These are phyloP conservation scores for Coriaria nepalensis DNA, from an alignment of 306 rosid genomes.

Conservation along the genomic window DNA sequence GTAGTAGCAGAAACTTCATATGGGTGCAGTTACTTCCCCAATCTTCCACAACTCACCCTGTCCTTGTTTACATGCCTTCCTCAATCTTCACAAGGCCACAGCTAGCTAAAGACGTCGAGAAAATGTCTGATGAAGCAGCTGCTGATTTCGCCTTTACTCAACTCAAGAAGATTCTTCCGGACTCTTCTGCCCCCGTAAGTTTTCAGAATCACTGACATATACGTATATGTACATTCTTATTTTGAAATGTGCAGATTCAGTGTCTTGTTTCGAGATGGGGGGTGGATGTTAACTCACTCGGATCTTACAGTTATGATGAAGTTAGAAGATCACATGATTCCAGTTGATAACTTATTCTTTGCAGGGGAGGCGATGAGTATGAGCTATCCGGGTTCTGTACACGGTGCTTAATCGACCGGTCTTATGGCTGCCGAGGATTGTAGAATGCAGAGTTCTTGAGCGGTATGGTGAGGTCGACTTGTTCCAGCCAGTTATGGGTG, in stretches of 20 bases:
- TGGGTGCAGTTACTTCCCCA: conserved; percentile 94
- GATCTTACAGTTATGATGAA: conserved; percentile 81
- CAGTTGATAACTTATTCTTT: conserved; percentile 89
- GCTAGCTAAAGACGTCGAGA: conserved; percentile 94
- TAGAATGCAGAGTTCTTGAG: conserved; percentile 91
- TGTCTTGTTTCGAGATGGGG: conserved; percentile 96
- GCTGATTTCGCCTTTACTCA: conserved; percentile 66
- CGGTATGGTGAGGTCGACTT: conserved; percentile 82
- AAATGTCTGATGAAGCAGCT: conserved; percentile 99
- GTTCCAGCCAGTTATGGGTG: conserved; percentile 71
- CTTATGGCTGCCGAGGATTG: conserved; percentile 96
- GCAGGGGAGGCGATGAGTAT: conserved; percentile 95
- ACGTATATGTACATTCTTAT: no score
- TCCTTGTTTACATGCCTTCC: conserved; percentile 98
- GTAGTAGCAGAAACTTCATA: conserved; percentile 93
- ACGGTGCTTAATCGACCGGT: conserved; percentile 86
- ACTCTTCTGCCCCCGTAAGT: conserved; percentile 80
- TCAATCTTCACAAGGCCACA: no score
- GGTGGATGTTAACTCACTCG: conserved; percentile 60
- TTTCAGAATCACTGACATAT: not conserved
- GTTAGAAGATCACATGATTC: conserved; percentile 91
- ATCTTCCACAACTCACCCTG: conserved; percentile 85
- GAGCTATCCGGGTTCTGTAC: conserved; percentile 78
- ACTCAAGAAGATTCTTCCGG: conserved; percentile 86
- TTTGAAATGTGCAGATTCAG: conserved; percentile 50